Evolutionary conservation across 495 filamentous ascomycete genomes (phyloP).

Genomic region (Rhypophila decipiens): DNA sequence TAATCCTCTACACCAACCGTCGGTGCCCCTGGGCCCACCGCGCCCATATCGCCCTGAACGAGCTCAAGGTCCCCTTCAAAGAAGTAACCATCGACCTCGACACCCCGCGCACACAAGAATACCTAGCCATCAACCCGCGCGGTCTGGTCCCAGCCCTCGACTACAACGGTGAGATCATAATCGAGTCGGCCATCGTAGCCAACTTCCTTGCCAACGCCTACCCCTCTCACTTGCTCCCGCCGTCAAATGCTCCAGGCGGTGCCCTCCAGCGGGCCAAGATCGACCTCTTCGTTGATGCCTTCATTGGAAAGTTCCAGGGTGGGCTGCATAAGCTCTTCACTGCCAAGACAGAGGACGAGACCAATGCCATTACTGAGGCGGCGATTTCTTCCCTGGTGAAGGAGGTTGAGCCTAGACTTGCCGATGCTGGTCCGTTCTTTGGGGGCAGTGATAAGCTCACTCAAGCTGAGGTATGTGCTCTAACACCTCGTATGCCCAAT

Average conservation of each 20-base stretch:
- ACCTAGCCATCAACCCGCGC: constrained; percentile 78
- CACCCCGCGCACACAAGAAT: constrained; percentile 71
- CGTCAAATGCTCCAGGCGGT: constrained; percentile 32
- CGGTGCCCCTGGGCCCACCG: constrained; percentile 78
- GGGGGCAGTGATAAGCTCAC: constrained; percentile 70
- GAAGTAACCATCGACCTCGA: constrained; percentile 74
- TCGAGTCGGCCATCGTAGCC: constrained; percentile 65
- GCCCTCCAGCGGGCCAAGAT: constrained; percentile 58
- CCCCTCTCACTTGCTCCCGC: constrained; percentile 46
- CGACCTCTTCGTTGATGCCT: constrained; percentile 73
- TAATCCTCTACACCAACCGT: constrained; percentile 68
- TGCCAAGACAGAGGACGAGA: constrained; percentile 36
- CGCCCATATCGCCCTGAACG: constrained; percentile 68
- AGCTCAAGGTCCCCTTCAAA: constrained; percentile 66
- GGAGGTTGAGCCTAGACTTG: constrained; percentile 69
- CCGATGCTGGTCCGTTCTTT: constrained; percentile 68
- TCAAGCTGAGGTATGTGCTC: constrained; percentile 61
- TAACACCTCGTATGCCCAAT: neutral
- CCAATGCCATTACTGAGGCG: constrained; percentile 27
- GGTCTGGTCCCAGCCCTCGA: constrained; percentile 71
- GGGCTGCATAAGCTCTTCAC: constrained; percentile 36
- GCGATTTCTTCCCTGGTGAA: constrained; percentile 53
- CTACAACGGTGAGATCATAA: constrained; percentile 66
- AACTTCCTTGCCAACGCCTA: constrained; percentile 61
- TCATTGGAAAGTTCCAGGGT: constrained; percentile 53